Conservation (phyloP, 306 rosid genomes). For the Glycine tomentella region DNA sequence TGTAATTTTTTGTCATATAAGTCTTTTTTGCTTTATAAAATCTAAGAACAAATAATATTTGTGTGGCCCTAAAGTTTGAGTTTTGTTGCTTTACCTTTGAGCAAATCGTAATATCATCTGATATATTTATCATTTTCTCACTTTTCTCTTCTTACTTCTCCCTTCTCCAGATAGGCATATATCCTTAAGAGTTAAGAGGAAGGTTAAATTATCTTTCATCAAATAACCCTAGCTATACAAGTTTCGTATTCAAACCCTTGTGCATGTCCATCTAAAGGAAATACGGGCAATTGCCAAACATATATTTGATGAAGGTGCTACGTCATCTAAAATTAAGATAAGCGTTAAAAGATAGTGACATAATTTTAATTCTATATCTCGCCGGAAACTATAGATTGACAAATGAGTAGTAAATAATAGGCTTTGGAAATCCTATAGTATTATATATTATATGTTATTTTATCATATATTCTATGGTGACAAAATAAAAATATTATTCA, state of each 20-base stretch:
- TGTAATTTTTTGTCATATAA: no score
- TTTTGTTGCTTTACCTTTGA: no score
- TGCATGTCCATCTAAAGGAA: neutral
- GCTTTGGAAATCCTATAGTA: neutral
- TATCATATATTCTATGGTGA: neutral
- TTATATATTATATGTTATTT: neutral
- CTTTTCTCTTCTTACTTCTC: no score
- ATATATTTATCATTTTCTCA: no score
- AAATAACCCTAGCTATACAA: no score
- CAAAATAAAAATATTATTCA: neutral
- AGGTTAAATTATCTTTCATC: neutral
- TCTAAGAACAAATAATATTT: no score
- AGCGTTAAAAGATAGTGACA: neutral
- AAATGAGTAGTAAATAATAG: neutral
- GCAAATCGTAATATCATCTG: no score
- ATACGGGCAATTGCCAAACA: neutral
- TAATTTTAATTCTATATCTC: neutral
- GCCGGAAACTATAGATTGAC: constrained; percentile 16
- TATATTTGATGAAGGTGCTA: neutral
- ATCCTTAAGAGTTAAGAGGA: no score
- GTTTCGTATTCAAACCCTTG: neutral
- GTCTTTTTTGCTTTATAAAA: no score
- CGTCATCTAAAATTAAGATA: constrained; percentile 11
- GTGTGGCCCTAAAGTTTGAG: no score
- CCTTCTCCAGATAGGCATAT: no score